Evolutionary conservation across 2,329 filamentous ascomycete species (phyloP).

Genomic region (Sporothrix sp.): DNA sequence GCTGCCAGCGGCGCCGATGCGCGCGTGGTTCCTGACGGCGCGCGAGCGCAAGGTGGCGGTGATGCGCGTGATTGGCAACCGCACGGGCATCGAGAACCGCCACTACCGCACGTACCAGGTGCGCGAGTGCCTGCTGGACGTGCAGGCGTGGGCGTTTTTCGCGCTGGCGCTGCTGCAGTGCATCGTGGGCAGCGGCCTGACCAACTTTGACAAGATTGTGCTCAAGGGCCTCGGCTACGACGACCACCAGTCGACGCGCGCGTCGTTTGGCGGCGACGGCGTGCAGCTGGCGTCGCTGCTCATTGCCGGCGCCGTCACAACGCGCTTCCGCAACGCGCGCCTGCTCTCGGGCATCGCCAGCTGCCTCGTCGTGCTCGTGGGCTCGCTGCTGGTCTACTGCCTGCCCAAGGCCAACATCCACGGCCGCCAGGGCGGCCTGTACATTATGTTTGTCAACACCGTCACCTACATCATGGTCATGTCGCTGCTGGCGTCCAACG

Average conservation of each 20-base stretch:
- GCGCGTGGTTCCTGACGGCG: slow-evolving; percentile 18
- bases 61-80: slow-evolving; percentile 25
- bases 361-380: slow-evolving; percentile 28
- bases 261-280: slow-evolving; percentile 14
- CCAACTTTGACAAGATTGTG: slow-evolving; percentile 37
- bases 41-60: slow-evolving; percentile 25
- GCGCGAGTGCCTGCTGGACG: slow-evolving; percentile 25
- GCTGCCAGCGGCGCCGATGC: slow-evolving; percentile 36
- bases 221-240: slow-evolving; percentile 48
- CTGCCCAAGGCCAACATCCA: slow-evolving; percentile 37
- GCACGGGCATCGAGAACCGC: slow-evolving; percentile 28
- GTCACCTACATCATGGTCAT: slow-evolving; percentile 45
- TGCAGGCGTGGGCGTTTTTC: slow-evolving; percentile 25
- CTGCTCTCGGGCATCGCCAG: slow-evolving; percentile 32
- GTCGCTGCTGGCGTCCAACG: slow-evolving; percentile 52
- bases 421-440: slow-evolving; percentile 41
- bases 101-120: slow-evolving; percentile 24
- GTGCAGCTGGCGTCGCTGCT: slow-evolving; percentile 16
- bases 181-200: slow-evolving; percentile 24
- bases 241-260: slow-evolving; percentile 33
- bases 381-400: slow-evolving; percentile 39
- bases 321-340: slow-evolving; percentile 32
- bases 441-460: slow-evolving; percentile 46
- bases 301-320: slow-evolving; percentile 31
- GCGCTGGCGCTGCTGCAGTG: slow-evolving; percentile 23